Evolutionary conservation across 2,329 filamentous ascomycete species (phyloP), one percentile per base, ranked within the genome.

Genomic region (Aschersonia sp.): DNA sequence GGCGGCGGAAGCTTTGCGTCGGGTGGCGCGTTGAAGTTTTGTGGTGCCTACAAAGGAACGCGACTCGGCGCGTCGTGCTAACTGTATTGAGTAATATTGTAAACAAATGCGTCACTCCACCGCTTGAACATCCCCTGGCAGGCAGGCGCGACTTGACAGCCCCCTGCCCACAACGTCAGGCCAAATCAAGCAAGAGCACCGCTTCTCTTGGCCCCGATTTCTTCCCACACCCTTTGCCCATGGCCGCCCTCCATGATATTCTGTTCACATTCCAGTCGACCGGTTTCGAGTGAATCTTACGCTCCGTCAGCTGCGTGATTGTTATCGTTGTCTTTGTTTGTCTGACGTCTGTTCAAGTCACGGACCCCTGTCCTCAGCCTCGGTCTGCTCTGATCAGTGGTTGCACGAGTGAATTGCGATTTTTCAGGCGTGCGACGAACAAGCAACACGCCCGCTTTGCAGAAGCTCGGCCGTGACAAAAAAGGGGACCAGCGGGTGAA

Each of bases 31-130:
- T 44, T 32, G 46, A 48, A 31, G 31, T 47, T 49, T 46, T 46
- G 51, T 47, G 46, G 48, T 54, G 52, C 47, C 50, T 49, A 53
- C 53, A 47, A 51, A 51, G 56, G 55, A 55, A 64, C 62, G 62
- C 62, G 62, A 59, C 56, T 51, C 43, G 47, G 51, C 61, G 62
- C 58, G 63, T 53, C 43, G 43, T 52, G 52, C 61, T 63, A 63
- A 48, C 52, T 56, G 28, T 1, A 51, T 52, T 32, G 44, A 54
- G 62, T 51, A 64, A 58, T 28, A 50, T 45, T 53, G 60, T 65
- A 65, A 65, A 65, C 62, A 65, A 63, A 64, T 62, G 61, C 60
- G 59, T 61, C 59, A 62, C 57, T 56, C 52, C 50, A 48, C 20
- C 50, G 48, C 52, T 47, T 45, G 50, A 47, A 45, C 44, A 48